phyloP scores from a whole-genome alignment of 164 flowering plant species.

The Dillenia turbinata region DNA sequence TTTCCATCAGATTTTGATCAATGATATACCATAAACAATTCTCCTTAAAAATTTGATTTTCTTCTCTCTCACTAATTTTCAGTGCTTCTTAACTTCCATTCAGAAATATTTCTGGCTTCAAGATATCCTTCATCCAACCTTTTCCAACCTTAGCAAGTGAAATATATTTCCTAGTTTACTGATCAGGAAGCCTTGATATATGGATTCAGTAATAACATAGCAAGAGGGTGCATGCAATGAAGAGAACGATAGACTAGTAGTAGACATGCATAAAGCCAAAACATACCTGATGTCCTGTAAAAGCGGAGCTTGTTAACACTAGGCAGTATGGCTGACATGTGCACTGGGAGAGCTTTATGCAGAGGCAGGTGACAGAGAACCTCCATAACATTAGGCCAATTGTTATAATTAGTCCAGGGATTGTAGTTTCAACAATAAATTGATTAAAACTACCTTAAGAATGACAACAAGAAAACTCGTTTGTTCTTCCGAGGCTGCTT shows the following conservation, averaged over 20 bases:
- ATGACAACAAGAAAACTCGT: constrained; percentile 70
- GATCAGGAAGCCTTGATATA: too few relatives aligned
- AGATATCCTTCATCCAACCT: too few relatives aligned
- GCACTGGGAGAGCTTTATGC: constrained; percentile 73
- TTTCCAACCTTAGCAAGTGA: too few relatives aligned
- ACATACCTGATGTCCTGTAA: constrained; percentile 82
- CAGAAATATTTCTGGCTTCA: too few relatives aligned
- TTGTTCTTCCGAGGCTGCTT: constrained; percentile 91
- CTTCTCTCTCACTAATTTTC: too few relatives aligned
- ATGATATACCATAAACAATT: too few relatives aligned
- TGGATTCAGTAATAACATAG: too few relatives aligned
- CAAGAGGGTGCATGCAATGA: too few relatives aligned
- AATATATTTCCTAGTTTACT: too few relatives aligned
- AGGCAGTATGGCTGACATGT: constrained; percentile 89
- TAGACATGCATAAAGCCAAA: constrained; percentile 3
- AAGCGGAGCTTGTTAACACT: constrained; percentile 80
- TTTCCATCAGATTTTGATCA: too few relatives aligned
- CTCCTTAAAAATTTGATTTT: too few relatives aligned
- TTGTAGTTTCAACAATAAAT: neutral
- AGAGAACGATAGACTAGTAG: neutral
- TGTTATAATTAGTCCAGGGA: constrained; percentile 10
- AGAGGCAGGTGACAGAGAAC: constrained; percentile 89
- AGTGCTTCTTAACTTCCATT: too few relatives aligned
- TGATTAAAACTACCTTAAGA: constrained; percentile 48
- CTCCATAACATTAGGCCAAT: constrained; percentile 26